Evolutionary conservation across 805 yeast genomes (phyloP).

Genomic region (Zygotorulaspora sp.): DNA sequence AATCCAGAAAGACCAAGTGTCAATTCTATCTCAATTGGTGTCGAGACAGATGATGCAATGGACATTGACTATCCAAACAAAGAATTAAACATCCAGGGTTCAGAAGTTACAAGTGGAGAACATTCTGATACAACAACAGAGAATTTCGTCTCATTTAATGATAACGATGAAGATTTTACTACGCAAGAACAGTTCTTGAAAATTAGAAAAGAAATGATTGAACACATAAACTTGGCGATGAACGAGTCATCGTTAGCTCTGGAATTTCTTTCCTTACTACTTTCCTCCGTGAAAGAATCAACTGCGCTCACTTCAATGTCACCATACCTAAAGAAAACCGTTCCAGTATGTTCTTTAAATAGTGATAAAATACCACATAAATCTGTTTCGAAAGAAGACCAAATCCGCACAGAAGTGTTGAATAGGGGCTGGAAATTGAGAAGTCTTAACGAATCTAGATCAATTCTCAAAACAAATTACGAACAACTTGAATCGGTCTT

Average conservation of each 20-base stretch:
- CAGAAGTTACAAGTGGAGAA: conserved; percentile 3
- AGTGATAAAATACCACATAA: conserved; percentile 35
- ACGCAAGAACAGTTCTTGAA: conserved; percentile 41
- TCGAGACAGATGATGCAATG: conserved; percentile 12
- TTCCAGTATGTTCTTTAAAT: conserved; percentile 70
- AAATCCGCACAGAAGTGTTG: conserved; percentile 26
- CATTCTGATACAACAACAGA: conserved; percentile 8
- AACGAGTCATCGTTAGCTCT: conserved; percentile 86
- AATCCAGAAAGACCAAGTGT: conserved; percentile 1
- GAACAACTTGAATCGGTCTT: conserved; percentile 50
- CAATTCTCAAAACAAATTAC: conserved; percentile 48
- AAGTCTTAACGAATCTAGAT: conserved; percentile 54
- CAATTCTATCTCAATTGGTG: conserved; percentile 4
- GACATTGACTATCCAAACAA: conserved; percentile 12
- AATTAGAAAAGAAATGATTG: conserved; percentile 50
- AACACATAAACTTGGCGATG: conserved; percentile 58
- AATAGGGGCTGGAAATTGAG: conserved; percentile 78
- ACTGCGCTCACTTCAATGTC: conserved; percentile 87
- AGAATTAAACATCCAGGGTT: conserved; percentile 7
- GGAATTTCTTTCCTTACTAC: conserved; percentile 79
- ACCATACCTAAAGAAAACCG: conserved; percentile 68
- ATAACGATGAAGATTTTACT: conserved; percentile 21
- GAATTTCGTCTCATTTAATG: conserved; percentile 10
- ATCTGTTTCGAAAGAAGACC: conserved; percentile 20
- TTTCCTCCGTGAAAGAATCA: conserved; percentile 78